Evolutionary conservation across 106 monocot genomes (phyloP), one percentile per base, ranked within the genome.

Genomic region (Alisma plantagoaquatica): DNA sequence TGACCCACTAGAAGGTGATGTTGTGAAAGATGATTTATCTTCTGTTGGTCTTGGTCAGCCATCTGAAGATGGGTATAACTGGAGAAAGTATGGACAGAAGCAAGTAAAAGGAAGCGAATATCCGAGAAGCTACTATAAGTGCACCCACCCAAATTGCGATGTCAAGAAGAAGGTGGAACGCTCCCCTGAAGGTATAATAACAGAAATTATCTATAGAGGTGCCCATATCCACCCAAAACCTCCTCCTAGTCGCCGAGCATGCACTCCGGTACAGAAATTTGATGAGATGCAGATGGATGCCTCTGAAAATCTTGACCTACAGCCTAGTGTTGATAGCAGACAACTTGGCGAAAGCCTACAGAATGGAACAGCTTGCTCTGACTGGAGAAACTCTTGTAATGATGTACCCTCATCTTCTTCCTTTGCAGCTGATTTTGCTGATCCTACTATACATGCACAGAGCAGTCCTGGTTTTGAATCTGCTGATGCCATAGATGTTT

Each of bases 71-170:
- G 82, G 90, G 16, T 98, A 74, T 53, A 98, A 79, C 46, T 98
- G 96, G 96, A 76, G 96, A 45, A 98, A 90, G 41, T 98, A 98
- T 58, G 96, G 96, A 31, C 89, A 90, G 25, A 98, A 98, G 49
- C 81, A 85, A 31, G 96, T 98, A 16, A 98, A 98, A 60, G 75
- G 78, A 9, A 85, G 89, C 41, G 96, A 98, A 51, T 74, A 43
- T 61, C 96, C 89, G 14, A 56, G 96, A 28, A 98, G 85, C 59
- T 98, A 98, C 52, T 98, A 90, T 53, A 98, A 90, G 62, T 98
- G 96, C 41, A 90, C 96, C 19, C 64, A 81, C 43, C 71, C 74
- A 20, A 81, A 78, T 66, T 98, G 96, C 25, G 64, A 41, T 3
- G 81, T 82, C 17, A 98, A 90, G 65, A 98, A 98, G 46, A 82